A percentile compares a stretch with the other conserved stretches of the same genome.
phyloP scores from a whole-genome alignment of 2,329 filamentous ascomycete genomes.

The Aspergillus tamarii region DNA sequence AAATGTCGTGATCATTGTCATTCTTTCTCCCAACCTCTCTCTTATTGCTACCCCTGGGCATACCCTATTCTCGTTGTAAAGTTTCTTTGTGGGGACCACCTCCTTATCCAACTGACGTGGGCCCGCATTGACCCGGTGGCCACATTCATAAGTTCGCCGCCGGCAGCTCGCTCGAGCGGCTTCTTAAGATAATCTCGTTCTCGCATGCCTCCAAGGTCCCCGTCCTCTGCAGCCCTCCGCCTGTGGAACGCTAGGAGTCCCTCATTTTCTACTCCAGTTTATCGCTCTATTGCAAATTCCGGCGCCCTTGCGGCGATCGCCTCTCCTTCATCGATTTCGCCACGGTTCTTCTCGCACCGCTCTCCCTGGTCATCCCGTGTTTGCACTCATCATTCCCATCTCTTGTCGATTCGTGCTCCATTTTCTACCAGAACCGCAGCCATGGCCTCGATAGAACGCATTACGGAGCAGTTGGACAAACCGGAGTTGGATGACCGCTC shows the following conservation, averaged over 20 bases:
- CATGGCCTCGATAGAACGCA: slow-evolving; percentile 44
- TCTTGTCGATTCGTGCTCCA: slow-evolving; percentile 22
- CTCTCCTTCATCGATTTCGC: slow-evolving; percentile 22
- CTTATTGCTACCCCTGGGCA: neutral
- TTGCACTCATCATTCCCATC: slow-evolving; percentile 20
- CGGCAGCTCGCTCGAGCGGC: slow-evolving; percentile 2
- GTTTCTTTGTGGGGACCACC: neutral
- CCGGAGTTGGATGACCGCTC: slow-evolving; percentile 81
- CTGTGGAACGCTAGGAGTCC: slow-evolving; percentile 22
- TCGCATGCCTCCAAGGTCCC: slow-evolving; percentile 43
- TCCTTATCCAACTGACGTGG: neutral
- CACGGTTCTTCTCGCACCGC: slow-evolving; percentile 18
- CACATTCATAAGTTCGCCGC: neutral
- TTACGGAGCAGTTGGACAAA: slow-evolving; percentile 77
- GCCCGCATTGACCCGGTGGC: slow-evolving; percentile 2
- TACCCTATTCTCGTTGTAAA: neutral
- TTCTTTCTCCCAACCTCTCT: neutral
- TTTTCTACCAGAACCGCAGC: slow-evolving; percentile 24
- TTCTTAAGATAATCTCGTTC: slow-evolving; percentile 7
- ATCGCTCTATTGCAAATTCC: slow-evolving; percentile 19
- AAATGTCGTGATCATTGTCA: slow-evolving; percentile 1
- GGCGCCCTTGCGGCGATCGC: slow-evolving; percentile 19
- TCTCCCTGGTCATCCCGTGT: slow-evolving; percentile 13
- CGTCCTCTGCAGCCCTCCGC: slow-evolving; percentile 18
- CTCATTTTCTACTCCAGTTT: slow-evolving; percentile 14